Conservation (phyloP, 1,284 basidiomycete genomes). For the Austroboletus novae-zelandiae region DNA sequence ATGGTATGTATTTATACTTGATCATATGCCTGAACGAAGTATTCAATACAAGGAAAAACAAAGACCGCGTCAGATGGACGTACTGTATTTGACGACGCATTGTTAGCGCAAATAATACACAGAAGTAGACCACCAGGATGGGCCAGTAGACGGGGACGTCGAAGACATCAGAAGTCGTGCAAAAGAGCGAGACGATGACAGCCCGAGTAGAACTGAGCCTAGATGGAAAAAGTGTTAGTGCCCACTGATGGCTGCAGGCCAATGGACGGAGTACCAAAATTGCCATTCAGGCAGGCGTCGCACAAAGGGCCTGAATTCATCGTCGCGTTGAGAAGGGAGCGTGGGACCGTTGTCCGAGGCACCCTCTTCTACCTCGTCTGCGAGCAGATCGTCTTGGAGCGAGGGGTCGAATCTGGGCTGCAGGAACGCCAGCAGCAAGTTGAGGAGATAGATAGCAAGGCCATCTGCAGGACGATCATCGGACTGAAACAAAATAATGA, state of each 20-base stretch:
- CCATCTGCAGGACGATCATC: conserved; percentile 52
- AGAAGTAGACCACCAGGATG: conserved; percentile 92
- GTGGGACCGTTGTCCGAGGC: conserved; percentile 46
- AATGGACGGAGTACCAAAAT: conserved; percentile 69
- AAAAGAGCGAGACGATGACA: conserved; percentile 74
- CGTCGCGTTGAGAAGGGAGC: conserved; percentile 69
- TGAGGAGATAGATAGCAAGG: conserved; percentile 90
- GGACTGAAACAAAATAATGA: background rate
- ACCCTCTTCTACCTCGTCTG: conserved; percentile 95
- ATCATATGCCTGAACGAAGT: conserved; percentile 82
- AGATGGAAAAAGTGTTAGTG: conserved; percentile 8
- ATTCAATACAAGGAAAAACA: background rate
- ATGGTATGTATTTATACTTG: conserved; percentile 95
- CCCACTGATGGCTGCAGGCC: background rate
- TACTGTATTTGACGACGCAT: conserved; percentile 94
- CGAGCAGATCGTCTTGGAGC: conserved; percentile 87
- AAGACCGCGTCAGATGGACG: conserved; percentile 32
- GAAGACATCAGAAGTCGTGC: conserved; percentile 79
- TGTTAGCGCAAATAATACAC: conserved; percentile 83
- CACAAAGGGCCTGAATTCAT: conserved; percentile 97
- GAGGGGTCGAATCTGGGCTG: conserved; percentile 97
- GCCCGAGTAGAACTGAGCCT: conserved; percentile 94
- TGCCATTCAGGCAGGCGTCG: conserved; percentile 95
- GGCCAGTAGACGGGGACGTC: conserved; percentile 99
- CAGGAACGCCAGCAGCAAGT: conserved; percentile 85